A percentile compares a stretch with the other conserved stretches of the same genome.
Conservation (phyloP, 2,329 filamentous ascomycete genomes). For the Niveomyces coronatus region DNA sequence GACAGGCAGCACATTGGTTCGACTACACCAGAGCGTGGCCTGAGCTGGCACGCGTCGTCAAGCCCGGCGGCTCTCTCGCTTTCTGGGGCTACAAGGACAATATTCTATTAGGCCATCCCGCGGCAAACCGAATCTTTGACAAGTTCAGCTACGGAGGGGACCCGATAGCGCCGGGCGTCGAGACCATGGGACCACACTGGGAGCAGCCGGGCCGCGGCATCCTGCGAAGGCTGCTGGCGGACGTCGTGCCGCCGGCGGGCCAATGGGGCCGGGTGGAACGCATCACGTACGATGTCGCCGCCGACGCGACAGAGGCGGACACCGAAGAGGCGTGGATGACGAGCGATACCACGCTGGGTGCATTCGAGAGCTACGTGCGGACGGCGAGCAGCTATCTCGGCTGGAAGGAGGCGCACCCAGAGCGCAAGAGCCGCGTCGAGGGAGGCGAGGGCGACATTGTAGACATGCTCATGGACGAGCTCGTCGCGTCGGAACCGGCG, state of each 20-base stretch:
- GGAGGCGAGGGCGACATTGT: constrained; percentile 51
- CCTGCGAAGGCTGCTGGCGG: constrained; percentile 39
- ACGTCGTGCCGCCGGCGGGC: constrained; percentile 37
- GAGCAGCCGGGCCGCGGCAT: constrained; percentile 48
- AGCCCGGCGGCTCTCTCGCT: constrained; percentile 46
- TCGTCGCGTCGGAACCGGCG: constrained; percentile 40
- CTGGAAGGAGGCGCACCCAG: constrained; percentile 47
- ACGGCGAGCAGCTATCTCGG: constrained; percentile 50
- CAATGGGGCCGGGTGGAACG: constrained; percentile 44
- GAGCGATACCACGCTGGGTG: constrained; percentile 42
- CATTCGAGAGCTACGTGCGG: constrained; percentile 49
- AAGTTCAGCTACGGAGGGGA: constrained; percentile 43
- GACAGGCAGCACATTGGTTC: constrained; percentile 59
- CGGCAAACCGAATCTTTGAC: constrained; percentile 42
- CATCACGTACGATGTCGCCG: constrained; percentile 47
- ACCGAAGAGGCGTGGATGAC: constrained; percentile 36
- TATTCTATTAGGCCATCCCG: constrained; percentile 42
- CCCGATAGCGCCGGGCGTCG: constrained; percentile 31
- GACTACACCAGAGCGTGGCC: constrained; percentile 45
- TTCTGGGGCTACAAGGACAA: constrained; percentile 60
- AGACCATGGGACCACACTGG: constrained; percentile 49
- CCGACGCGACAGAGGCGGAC: constrained; percentile 24
- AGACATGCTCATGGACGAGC: constrained; percentile 51
- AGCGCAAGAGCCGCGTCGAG: constrained; percentile 34
- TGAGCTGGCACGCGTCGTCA: constrained; percentile 42